Evolutionary conservation across 768 basidiomycete genomes (phyloP), one percentile per base, ranked within the genome.

Genomic region (Suillus ampliporus): DNA sequence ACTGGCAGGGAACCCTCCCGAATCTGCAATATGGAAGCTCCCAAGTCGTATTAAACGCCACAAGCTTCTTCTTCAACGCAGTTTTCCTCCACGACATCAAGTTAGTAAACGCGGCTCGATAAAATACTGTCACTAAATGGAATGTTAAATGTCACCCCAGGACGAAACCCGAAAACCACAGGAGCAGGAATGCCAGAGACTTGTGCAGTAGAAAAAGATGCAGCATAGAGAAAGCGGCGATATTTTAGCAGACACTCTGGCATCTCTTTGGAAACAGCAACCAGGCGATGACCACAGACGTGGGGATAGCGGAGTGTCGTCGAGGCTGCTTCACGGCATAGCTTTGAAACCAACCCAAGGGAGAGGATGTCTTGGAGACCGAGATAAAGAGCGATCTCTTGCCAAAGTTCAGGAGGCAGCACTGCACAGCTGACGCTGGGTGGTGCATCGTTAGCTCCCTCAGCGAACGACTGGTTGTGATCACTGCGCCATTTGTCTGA

Each of bases 301-400:
- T 58, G 21, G 40, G 57, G 57, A 26, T 38, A 11, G 26, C 40
- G 57, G n/a, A 58, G 26, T 37, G 48, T n/a, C 17, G 15, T 23
- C 17, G 38, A 40, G 8, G 48, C n/a, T 31, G n/a, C 26, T 19
- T 17, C n/a, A 31, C 38, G 58, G 26, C 21, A 60, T 54, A 13
- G 13, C 34, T 28, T 34, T 26, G 58, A 60, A 21, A 60, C 46
- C 28, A 28, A 31, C 7, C 26, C 51, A 15, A 60, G 38, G 11
- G 10, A 14, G 9, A 60, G 10, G 15, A 60, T 21, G 31, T 60
- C 53, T 10, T 10, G 51, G 5, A 53, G 31, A 53, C 57, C 46
- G 5, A 47, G 23, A 23, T 15, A 13, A 23, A 47, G 23, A 47
- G 21, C 46, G 46, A 47, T 23, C 2, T 23, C 6, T 23, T 23